phyloP scores from a whole-genome alignment of 164 flowering plant species.

The Dillenia suffruticosa region DNA sequence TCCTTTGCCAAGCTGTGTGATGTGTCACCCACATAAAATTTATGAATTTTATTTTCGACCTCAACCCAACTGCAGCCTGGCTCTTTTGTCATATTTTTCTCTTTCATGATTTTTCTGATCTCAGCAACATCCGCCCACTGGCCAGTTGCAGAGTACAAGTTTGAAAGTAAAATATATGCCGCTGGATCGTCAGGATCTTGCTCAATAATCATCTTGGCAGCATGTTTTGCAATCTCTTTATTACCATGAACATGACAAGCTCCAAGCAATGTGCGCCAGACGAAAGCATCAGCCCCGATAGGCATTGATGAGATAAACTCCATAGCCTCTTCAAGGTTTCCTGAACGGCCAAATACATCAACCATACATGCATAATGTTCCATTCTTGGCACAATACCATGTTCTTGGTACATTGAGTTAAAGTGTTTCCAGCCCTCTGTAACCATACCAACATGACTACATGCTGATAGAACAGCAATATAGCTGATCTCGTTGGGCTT shows the following conservation, averaged over 20 bases:
- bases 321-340: constrained; percentile 53
- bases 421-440: constrained; percentile 73
- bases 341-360: constrained; percentile 74
- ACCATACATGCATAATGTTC: constrained; percentile 96
- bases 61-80: constrained; percentile 95
- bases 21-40: constrained; percentile 75
- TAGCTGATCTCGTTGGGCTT: constrained; percentile 80
- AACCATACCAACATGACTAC: constrained; percentile 76
- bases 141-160: constrained; percentile 68
- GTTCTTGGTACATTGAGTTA: constrained; percentile 46
- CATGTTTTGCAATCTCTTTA: constrained; percentile 48
- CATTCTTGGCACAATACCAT: constrained; percentile 63
- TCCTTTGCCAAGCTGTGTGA: constrained; percentile 54
- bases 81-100: constrained; percentile 64
- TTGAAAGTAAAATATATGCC: constrained; percentile 71
- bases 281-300: constrained; percentile 48
- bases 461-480: constrained; percentile 75
- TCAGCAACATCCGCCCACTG: constrained; percentile 55
- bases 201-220: constrained; percentile 60
- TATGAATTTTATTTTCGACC: constrained; percentile 48
- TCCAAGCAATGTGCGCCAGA: constrained; percentile 84
- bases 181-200: constrained; percentile 69
- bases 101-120: constrained; percentile 66
- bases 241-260: constrained; percentile 65
- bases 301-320: constrained; percentile 69